Base-by-base conservation (phyloP, 2,329 filamentous ascomycete species). In the Neurospora sp. region DNA sequence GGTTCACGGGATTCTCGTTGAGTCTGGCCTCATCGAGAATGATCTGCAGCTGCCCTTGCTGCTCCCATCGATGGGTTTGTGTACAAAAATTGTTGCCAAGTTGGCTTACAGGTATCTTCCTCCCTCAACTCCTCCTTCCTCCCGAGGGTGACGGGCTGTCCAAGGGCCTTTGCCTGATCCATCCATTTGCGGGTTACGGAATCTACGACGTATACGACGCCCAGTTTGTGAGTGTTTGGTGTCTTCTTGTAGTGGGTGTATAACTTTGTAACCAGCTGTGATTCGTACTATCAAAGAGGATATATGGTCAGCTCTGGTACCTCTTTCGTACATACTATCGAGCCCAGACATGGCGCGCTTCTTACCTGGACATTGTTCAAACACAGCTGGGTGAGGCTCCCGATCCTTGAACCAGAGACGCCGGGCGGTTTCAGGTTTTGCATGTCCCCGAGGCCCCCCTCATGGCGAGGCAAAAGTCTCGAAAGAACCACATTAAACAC, bases 141-240 rank as follows among this genome's bases (percentile, higher is more conserved):
- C 37, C 0, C 86, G 81, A 87, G 89, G 82, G 91, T 92, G 81
- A 93, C 88, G 78, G 91, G 83, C 80, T 98, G 94, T 77, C 92
- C 92, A 75, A 91, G 87, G 78, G 90, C 88, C 83, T 94, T 96
- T 78, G 96, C 95, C 82, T 93, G 92, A 81, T 98, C 95, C 84
- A 97, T 89, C 95, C 96, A 99, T 85, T 96, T 95, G 83, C 96
- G 93, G 81, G 94, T 95, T 88, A 99, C 94, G 85, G 95, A 97
- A 87, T 99, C 96, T 94, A 99, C 92, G 83, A 98, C 94, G 90
- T 99, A 99, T 83, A 99, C 90, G 79, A 97, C 94, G 83, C 96
- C 96, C 81, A 99, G 88, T 83, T 99, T 99, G 88, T 99, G 95
- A 80, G 93, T 97, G 80, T 89, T 89, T 71, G 93, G 92, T 75